Conservation (phyloP, 805 yeast species). For the Sugiyamaella boreocaroliniensis region DNA sequence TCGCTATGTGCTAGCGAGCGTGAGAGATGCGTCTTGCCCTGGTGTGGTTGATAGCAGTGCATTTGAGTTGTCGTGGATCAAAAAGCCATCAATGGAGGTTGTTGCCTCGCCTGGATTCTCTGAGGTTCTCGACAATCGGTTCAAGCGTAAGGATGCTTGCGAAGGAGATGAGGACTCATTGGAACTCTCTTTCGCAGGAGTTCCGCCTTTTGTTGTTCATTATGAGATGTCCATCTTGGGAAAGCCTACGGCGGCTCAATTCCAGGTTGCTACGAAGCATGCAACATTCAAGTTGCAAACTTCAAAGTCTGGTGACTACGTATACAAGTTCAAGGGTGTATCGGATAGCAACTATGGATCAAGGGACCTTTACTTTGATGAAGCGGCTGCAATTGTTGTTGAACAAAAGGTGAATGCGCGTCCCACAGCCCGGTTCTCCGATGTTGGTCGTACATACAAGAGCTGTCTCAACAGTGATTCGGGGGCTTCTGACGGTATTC, state of each 20-base stretch:
- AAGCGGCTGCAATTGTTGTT: conserved; percentile 33
- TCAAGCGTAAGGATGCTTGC: conserved; percentile 39
- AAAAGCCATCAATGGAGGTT: conserved; percentile 41
- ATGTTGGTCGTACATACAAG: conserved; percentile 43
- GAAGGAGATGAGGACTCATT: conserved; percentile 43
- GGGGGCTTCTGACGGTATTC: conserved; percentile 40
- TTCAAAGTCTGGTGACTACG: conserved; percentile 50
- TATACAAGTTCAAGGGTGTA: conserved; percentile 52
- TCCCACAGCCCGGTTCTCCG: conserved; percentile 53
- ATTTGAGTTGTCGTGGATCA: conserved; percentile 40
- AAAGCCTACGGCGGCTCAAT: too few species aligned
- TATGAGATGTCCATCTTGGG: conserved; percentile 44
- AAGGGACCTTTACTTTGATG: conserved; percentile 31
- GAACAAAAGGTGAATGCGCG: conserved; percentile 49
- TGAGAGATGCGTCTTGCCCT: conserved; percentile 47
- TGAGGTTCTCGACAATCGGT: conserved; percentile 23
- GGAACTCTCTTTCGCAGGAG: conserved; percentile 45
- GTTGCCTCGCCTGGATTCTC: conserved; percentile 25
- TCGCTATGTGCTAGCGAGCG: conserved; percentile 37
- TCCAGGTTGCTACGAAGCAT: conserved; percentile 48
- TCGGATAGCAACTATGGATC: conserved; percentile 57
- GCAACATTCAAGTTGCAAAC: conserved; percentile 43
- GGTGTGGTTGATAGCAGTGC: conserved; percentile 37
- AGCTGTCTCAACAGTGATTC: conserved; percentile 41
- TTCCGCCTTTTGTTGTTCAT: conserved; percentile 61